A percentile compares a stretch with the other conserved stretches of the same genome.
Conservation (phyloP, 106 monocot genomes). For the Vanilla planifolia region DNA sequence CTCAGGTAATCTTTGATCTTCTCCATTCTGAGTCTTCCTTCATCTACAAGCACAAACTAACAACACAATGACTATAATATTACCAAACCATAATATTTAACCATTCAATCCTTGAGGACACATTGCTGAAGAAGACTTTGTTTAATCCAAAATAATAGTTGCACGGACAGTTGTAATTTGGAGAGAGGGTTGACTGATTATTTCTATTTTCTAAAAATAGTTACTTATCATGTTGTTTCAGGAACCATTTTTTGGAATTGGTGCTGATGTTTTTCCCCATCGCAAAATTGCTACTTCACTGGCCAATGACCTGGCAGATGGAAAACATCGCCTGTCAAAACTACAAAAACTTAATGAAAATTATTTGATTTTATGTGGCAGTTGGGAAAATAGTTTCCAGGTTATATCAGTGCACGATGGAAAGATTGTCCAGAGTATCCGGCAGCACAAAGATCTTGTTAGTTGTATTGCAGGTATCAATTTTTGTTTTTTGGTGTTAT, state of each 20-base stretch:
- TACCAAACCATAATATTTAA: background rate
- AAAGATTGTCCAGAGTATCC: constrained; percentile 70
- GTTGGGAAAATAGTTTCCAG: constrained; percentile 97
- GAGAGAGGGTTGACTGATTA: background rate
- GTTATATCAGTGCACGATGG: constrained; percentile 88
- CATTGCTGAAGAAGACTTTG: background rate
- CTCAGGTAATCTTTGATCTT: constrained; percentile 45
- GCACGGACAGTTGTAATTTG: background rate
- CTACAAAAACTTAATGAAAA: constrained; percentile 69
- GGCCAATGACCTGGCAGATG: constrained; percentile 70
- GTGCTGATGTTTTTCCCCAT: constrained; percentile 64
- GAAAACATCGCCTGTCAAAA: constrained; percentile 62
- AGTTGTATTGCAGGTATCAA: constrained; percentile 97
- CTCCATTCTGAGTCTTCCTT: background rate
- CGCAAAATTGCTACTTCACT: constrained; percentile 72
- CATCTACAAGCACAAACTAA: background rate
- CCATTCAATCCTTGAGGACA: background rate
- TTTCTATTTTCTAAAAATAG: background rate
- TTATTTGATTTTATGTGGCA: constrained; percentile 84
- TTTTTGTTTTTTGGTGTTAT: too few relatives aligned
- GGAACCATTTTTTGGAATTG: constrained; percentile 97
- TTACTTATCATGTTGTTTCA: constrained; percentile 12
- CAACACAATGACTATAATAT: background rate
- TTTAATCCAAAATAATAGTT: background rate
- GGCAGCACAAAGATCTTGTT: constrained; percentile 95